phyloP scores from a whole-genome alignment of 106 monocot species.

The Allium cepa region DNA sequence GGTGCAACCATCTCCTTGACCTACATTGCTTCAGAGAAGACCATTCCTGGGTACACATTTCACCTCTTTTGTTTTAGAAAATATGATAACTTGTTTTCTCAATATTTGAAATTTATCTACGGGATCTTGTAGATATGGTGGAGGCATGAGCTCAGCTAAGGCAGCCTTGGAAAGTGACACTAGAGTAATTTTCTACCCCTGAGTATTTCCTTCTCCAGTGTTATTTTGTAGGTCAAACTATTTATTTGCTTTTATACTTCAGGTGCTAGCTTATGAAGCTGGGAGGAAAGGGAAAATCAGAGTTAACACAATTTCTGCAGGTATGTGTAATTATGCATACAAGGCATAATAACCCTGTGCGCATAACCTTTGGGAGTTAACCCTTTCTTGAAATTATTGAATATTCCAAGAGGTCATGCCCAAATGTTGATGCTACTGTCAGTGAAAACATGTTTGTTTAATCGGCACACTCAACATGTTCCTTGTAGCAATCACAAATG shows the following conservation, averaged over 20 bases:
- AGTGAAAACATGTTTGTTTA: too few species aligned
- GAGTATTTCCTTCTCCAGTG: not conserved
- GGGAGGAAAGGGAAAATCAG: slow-evolving; percentile 89
- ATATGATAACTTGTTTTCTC: not conserved
- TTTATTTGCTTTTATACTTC: not conserved
- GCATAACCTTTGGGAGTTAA: too few species aligned
- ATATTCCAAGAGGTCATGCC: too few species aligned
- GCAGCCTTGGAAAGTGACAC: slow-evolving; percentile 97
- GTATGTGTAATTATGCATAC: slow-evolving; percentile 16
- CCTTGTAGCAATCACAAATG: too few species aligned
- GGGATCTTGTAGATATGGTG: slow-evolving; percentile 57
- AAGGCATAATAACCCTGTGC: too few species aligned
- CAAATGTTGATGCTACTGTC: too few species aligned
- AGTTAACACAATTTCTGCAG: slow-evolving; percentile 96
- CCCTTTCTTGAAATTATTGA: too few species aligned
- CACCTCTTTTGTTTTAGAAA: not conserved
- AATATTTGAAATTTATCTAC: not conserved
- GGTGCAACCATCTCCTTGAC: slow-evolving; percentile 78
- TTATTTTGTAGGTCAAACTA: not conserved
- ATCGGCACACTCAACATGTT: too few species aligned
- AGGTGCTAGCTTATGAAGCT: slow-evolving; percentile 95
- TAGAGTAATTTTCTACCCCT: slow-evolving; percentile 24
- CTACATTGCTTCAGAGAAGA: slow-evolving; percentile 85
- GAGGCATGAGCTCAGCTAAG: slow-evolving; percentile 99
- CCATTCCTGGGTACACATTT: slow-evolving; percentile 65